A percentile compares a stretch with the other conserved stretches of the same genome.
These are phyloP conservation scores for Rosa persica DNA, from an alignment of 306 rosid species.

Conservation along the genomic window DNA sequence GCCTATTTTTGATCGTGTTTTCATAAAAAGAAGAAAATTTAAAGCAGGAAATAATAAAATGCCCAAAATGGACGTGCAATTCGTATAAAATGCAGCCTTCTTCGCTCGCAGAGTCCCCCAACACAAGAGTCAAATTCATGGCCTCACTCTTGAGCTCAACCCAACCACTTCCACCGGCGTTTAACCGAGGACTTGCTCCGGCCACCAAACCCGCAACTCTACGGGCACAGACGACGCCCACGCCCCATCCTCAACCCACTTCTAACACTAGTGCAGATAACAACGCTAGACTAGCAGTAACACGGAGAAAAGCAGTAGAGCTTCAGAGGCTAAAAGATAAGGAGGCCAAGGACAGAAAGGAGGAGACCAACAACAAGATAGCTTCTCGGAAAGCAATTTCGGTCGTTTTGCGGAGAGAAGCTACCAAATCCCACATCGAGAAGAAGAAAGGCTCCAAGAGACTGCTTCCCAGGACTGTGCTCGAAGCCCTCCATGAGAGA, in stretches of 20 bases:
- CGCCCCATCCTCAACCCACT: constrained; percentile 10
- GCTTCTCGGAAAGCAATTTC: constrained; percentile 90
- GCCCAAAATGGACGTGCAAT: too few relatives aligned
- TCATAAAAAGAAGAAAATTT: too few relatives aligned
- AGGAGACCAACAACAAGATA: constrained; percentile 58
- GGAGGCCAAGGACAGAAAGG: constrained; percentile 69
- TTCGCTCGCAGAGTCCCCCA: not conserved
- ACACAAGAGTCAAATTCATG: constrained; percentile 27
- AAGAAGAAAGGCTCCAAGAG: constrained; percentile 83
- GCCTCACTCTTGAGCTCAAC: constrained; percentile 39
- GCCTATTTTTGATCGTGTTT: too few relatives aligned
- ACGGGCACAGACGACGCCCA: not conserved
- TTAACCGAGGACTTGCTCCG: constrained; percentile 20
- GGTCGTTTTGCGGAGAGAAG: constrained; percentile 75
- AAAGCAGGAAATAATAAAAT: too few relatives aligned
- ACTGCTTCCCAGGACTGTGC: constrained; percentile 78
- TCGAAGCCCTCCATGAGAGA: constrained; percentile 86
- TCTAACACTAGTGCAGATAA: not conserved
- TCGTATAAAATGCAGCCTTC: too few relatives aligned
- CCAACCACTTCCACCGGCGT: constrained; percentile 28
- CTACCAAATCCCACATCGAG: constrained; percentile 79
- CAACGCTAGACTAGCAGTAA: constrained; percentile 19
- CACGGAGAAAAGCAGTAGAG: constrained; percentile 37
- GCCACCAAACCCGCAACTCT: not conserved
- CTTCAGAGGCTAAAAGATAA: constrained; percentile 43